phyloP scores from a whole-genome alignment of 129 eudicot species.

The Flaveria trinervia region DNA sequence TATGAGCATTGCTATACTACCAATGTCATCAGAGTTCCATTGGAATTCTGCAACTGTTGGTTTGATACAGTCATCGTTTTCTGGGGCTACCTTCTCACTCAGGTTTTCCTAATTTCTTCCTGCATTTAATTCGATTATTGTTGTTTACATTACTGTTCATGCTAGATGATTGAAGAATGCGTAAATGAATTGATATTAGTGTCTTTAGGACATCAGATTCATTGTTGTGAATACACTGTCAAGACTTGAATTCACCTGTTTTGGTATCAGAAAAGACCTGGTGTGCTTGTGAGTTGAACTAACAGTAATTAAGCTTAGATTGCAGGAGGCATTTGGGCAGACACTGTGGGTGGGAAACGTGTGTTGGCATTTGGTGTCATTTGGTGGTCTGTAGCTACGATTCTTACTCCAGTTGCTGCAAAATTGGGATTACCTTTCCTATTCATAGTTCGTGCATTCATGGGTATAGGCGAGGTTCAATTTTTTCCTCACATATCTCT shows the following conservation, averaged over 20 bases:
- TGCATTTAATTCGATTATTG: neutral
- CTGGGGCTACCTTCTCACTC: constrained; percentile 99
- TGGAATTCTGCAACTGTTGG: constrained; percentile 93
- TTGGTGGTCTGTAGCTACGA: constrained; percentile 97
- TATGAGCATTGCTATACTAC: constrained; percentile 97
- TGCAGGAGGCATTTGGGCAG: constrained; percentile 99
- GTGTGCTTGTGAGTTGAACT: constrained; percentile 14
- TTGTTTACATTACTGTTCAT: constrained; percentile 7
- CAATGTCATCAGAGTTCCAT: constrained; percentile 85
- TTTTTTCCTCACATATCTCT: neutral
- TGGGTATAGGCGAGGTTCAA: constrained; percentile 95
- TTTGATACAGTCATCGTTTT: constrained; percentile 89
- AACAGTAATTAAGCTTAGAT: constrained; percentile 52
- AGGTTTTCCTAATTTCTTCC: constrained; percentile 51
- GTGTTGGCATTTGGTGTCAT: constrained; percentile 87
- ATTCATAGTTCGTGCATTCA: constrained; percentile 85
- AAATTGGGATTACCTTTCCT: constrained; percentile 85
- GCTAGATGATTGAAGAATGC: constrained; percentile 1
- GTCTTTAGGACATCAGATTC: neutral
- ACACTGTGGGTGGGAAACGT: constrained; percentile 88
- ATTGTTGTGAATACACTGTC: constrained; percentile 4
- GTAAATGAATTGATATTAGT: neutral
- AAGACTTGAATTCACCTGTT: neutral
- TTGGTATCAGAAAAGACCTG: neutral
- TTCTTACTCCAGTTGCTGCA: constrained; percentile 89